Base-by-base conservation (phyloP, 2,329 filamentous ascomycete species). In the Aspergillus costaricaensis region DNA sequence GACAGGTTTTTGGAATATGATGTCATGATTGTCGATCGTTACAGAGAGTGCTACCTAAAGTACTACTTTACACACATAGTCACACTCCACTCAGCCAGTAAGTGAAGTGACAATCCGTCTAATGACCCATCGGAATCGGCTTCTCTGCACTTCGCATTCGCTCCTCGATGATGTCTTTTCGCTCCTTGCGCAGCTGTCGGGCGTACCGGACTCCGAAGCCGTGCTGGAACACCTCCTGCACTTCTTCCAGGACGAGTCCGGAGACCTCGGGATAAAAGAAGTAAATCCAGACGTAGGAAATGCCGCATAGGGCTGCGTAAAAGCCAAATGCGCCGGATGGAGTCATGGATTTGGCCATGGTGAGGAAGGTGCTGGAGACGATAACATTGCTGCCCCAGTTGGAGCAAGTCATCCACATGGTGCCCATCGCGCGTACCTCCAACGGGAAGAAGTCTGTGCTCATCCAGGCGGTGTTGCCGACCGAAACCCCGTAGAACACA, bases 281-380 rank as follows among this genome's bases (percentile, higher is more conserved):
- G 19, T 66, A 44, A 21, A 44, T 44, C 41, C 41, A 44, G 7
- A 44, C 41, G 68, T 77, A 82, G 14, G 81, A 81, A 27, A 81
- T 62, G 48, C 80, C 75, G 65, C 81, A 83, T 38, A 84, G 80
- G 0, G 73, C 79, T 0, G 81, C 79, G 58, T 83, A 84, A 69
- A 84, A 83, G 5, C 81, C 81, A 61, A 84, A 85, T 0, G 81
- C 78, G 0, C 82, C 82, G 2, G 75, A 79, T 0, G 81, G 80
- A 0, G 81, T 83, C 57, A 77, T 80, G n/a, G 70, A 71, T 62
- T 83, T 76, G 77, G 83, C 83, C 76, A 77, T 77, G 27, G 77
- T 80, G 12, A 83, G 67, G 70, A 84, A 84, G 0, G 80, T 83
- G 3, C 79, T 81, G 7, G 80, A 72, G 49, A 83, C 77, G 57